phyloP scores from a whole-genome alignment of 768 basidiomycete species.

The Macrocybe gigantea region DNA sequence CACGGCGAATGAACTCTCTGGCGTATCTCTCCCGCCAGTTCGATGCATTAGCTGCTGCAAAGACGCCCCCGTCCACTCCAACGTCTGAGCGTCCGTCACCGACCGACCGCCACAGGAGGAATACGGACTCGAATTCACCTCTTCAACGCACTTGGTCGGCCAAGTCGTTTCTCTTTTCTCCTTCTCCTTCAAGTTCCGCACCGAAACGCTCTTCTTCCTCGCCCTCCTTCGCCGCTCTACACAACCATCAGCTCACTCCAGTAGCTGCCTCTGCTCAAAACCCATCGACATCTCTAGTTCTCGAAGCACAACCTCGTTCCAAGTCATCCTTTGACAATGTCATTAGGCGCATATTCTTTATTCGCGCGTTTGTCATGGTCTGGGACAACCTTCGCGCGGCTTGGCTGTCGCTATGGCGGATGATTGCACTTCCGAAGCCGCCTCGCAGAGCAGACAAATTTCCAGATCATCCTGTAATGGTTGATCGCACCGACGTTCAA shows the following conservation, averaged over 20 bases:
- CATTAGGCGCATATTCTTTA: conserved; percentile 59
- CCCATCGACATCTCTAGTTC: conserved; percentile 17
- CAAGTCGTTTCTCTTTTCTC: conserved; percentile 39
- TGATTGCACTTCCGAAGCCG: background rate
- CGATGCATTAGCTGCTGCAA: conserved; percentile 63
- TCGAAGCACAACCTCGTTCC: conserved; percentile 24
- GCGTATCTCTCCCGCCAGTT: conserved; percentile 77
- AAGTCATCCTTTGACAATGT: conserved; percentile 35
- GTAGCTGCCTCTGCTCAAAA: conserved; percentile 18
- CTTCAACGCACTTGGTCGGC: conserved; percentile 50
- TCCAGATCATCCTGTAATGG: too few relatives aligned
- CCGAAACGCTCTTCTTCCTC: conserved; percentile 62
- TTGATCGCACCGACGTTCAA: too few relatives aligned
- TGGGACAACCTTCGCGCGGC: conserved; percentile 66
- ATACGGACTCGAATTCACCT: conserved; percentile 19
- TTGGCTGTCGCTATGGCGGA: conserved; percentile 41
- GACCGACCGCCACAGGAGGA: conserved; percentile 16
- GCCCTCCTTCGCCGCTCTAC: conserved; percentile 39
- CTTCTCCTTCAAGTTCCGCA: conserved; percentile 23
- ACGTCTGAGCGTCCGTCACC: conserved; percentile 28
- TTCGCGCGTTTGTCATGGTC: conserved; percentile 60
- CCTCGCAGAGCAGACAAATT: conserved; percentile 2
- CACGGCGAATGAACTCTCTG: conserved; percentile 67
- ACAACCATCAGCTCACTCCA: conserved; percentile 10
- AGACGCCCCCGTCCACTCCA: conserved; percentile 55